Evolutionary conservation across 2,329 filamentous ascomycete genomes (phyloP), one percentile per base, ranked within the genome.

Genomic region (Ceratocystis huliohia): DNA sequence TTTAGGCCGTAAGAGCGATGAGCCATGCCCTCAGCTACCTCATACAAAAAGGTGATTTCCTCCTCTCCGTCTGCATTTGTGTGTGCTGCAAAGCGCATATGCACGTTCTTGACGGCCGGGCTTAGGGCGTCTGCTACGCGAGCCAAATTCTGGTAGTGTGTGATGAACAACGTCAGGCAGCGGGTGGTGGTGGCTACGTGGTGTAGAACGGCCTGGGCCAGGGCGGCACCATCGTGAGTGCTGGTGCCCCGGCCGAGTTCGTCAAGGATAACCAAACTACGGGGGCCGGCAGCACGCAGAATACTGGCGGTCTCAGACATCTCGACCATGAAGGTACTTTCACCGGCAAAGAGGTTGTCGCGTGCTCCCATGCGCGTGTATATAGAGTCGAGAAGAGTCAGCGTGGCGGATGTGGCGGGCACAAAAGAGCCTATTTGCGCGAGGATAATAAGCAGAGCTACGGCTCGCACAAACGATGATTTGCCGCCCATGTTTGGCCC

Each of bases 401-500:
- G 82, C 2, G 79, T 77, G 30, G 93, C 85, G 1, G 84, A 81
- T 33, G 82, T 80, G 25, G 93, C 93, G 1, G 94, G 94, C 0
- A 99, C 91, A 75, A 92, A 99, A 46, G 89, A 95, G 63, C 94
- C 94, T 69, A 96, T 88, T 74, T 99, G 94, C 6, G 91, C 91
- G 79, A 99, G 92, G 72, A 99, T 92, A 61, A 88, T 84, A 69
- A 97, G 91, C 5, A 99, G 84, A 8, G 94, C 93, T 57, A 96
- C 86, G 70, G 92, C 89, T 65, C 94, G 90, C 25, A 99, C 93
- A 75, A 96, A 99, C 67, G 88, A 94, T n/a, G 91, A 96, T 74
- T 99, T 99, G 66, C 94, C 94, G 72, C 94, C 94, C 94, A 99
- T 99, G 78, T 99, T 99, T 37, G 94, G 94, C 0, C 94, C 94